Evolutionary conservation across 2,329 filamentous ascomycete species (phyloP).

Genomic region (Neonectria faginata): DNA sequence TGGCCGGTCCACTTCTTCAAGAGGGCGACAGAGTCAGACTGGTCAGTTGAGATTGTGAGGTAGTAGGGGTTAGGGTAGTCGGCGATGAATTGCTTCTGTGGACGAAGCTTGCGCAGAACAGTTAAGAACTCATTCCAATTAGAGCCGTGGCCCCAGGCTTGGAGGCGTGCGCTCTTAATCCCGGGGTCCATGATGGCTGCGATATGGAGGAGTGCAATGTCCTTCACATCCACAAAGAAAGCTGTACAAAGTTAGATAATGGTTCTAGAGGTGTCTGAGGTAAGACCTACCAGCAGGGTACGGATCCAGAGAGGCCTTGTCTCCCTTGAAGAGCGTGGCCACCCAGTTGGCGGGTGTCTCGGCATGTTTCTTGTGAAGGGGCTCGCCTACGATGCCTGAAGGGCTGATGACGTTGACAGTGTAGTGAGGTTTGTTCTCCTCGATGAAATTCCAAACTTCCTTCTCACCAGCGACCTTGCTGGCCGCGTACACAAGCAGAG

Average conservation of each 20-base stretch:
- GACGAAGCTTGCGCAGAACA: constrained; percentile 17
- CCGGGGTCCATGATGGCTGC: constrained; percentile 21
- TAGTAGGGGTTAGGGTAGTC: constrained; percentile 16
- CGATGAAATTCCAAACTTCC: constrained; percentile 46
- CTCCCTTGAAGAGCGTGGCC: constrained; percentile 1
- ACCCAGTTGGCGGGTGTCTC: constrained; percentile 12
- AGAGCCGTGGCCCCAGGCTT: constrained; percentile 17
- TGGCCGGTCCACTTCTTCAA: constrained; percentile 13
- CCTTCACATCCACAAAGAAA: constrained; percentile 23
- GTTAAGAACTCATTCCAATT: constrained; percentile 30
- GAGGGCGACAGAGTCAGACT: constrained; percentile 5
- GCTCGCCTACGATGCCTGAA: constrained; percentile 30
- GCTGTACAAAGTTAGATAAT: constrained; percentile 5
- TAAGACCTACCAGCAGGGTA: constrained; percentile 11
- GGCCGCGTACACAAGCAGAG: constrained; percentile 43
- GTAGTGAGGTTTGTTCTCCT: constrained; percentile 43
- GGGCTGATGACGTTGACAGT: constrained; percentile 39
- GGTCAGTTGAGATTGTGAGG: constrained; percentile 13
- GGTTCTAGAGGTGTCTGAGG: background rate
- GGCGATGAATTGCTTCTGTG: constrained; percentile 17
- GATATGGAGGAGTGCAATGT: constrained; percentile 25
- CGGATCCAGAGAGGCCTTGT: constrained; percentile 13
- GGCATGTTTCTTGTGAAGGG: constrained; percentile 36
- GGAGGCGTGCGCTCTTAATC: constrained; percentile 21
- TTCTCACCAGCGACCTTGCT: constrained; percentile 50